A percentile compares a stretch with the other conserved stretches of the same genome.
These are phyloP conservation scores for Mortierella sp. DNA, from an alignment of 371 early-diverging fungal genomes.

Conservation along the genomic window DNA sequence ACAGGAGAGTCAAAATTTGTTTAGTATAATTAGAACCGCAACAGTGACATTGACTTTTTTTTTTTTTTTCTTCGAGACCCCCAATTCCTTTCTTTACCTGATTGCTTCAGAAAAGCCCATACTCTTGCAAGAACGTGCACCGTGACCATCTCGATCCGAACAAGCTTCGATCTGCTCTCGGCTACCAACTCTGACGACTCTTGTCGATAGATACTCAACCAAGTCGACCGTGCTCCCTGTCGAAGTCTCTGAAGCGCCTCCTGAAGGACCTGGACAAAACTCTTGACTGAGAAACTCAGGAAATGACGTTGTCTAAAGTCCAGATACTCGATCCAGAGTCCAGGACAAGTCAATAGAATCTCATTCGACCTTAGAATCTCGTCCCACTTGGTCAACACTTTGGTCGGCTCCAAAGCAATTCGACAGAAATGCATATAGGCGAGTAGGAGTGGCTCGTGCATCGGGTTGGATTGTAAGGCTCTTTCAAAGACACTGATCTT, in stretches of 20 bases:
- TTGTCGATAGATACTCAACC: slow-evolving; percentile 13
- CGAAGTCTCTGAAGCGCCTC: slow-evolving; percentile 63
- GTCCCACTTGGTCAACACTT: slow-evolving; percentile 79
- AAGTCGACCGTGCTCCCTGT: slow-evolving; percentile 23
- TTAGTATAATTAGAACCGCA: not conserved
- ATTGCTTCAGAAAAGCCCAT: slow-evolving; percentile 71
- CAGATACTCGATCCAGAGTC: slow-evolving; percentile 82
- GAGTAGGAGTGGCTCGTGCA: slow-evolving; percentile 62
- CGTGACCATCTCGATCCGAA: slow-evolving; percentile 65
- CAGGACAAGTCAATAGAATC: slow-evolving; percentile 40
- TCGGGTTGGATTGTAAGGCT: slow-evolving; percentile 73
- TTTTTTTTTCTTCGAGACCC: not conserved
- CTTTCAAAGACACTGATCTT: slow-evolving; percentile 82
- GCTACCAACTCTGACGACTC: slow-evolving; percentile 15
- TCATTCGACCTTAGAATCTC: slow-evolving; percentile 54
- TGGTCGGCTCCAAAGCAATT: slow-evolving; percentile 71
- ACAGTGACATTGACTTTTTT: not conserved
- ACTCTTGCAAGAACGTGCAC: slow-evolving; percentile 71
- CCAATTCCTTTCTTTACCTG: slow-evolving; percentile 70
- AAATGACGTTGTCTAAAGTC: slow-evolving; percentile 80
- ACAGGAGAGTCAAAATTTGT: not conserved
- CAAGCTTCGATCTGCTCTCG: slow-evolving; percentile 21
- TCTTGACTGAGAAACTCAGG: slow-evolving; percentile 70
- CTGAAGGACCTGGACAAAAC: slow-evolving; percentile 71
- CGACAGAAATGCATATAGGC: slow-evolving; percentile 71